phyloP scores from a whole-genome alignment of 164 flowering plant species.

The Chimonanthus salicifolius region DNA sequence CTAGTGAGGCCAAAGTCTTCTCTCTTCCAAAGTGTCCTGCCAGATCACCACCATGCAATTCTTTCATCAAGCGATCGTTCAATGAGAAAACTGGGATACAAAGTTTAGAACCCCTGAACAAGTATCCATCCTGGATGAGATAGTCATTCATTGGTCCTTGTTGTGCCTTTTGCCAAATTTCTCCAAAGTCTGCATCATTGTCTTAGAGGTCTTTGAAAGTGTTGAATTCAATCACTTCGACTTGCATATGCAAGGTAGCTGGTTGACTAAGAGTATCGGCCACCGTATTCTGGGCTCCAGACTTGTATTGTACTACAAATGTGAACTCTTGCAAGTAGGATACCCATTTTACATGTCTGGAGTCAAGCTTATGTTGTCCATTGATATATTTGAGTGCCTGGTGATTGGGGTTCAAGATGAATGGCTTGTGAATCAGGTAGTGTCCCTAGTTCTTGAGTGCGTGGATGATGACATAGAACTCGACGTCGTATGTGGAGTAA shows the following conservation, averaged over 20 bases:
- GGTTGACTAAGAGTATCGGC: background rate
- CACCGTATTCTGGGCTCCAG: background rate
- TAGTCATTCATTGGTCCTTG: background rate
- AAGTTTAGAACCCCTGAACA: background rate
- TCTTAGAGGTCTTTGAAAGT: background rate
- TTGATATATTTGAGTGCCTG: background rate
- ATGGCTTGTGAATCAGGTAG: background rate
- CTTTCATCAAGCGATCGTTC: background rate
- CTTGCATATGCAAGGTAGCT: background rate
- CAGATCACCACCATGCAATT: background rate
- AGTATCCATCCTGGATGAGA: background rate
- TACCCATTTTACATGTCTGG: background rate
- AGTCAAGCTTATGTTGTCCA: background rate
- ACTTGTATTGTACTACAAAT: background rate
- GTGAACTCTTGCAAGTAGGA: background rate
- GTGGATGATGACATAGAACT: no score
- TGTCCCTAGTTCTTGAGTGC: no score
- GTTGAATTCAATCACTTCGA: background rate
- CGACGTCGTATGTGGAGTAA: no score
- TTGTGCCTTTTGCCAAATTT: background rate
- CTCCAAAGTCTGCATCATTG: background rate
- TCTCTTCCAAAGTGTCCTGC: background rate
- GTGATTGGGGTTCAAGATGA: background rate
- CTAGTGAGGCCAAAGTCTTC: background rate
- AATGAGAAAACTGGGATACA: background rate